A percentile compares a stretch with the other conserved stretches of the same genome.
These are phyloP conservation scores for Bullera alba DNA, from an alignment of 768 basidiomycete genomes.

Conservation along the genomic window DNA sequence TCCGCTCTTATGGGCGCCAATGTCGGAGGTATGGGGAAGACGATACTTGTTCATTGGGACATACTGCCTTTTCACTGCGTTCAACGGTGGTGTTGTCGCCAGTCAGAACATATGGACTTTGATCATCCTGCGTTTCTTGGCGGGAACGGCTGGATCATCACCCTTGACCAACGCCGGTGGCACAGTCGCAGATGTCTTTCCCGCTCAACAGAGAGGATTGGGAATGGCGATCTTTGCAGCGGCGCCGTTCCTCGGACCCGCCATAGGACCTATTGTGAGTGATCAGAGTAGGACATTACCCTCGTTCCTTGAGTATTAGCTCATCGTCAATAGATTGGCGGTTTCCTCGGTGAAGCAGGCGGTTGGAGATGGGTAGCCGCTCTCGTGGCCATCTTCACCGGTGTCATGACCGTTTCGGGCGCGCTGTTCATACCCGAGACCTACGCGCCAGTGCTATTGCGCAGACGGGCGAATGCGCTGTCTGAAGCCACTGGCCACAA, in stretches of 20 bases:
- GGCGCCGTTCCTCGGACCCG: constrained; percentile 40
- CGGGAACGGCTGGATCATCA: constrained; percentile 36
- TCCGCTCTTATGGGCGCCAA: constrained; percentile 42
- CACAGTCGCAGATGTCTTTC: constrained; percentile 16
- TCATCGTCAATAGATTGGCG: constrained; percentile 25
- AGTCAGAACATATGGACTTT: constrained; percentile 35
- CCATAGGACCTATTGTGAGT: constrained; percentile 40
- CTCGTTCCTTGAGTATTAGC: background rate
- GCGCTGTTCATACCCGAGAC: constrained; percentile 39
- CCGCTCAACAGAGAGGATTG: constrained; percentile 10
- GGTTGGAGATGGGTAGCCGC: constrained; percentile 45
- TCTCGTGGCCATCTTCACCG: constrained; percentile 34
- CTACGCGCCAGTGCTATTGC: constrained; percentile 39
- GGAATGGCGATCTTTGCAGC: constrained; percentile 39
- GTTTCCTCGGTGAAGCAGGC: constrained; percentile 32
- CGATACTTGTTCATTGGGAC: constrained; percentile 30
- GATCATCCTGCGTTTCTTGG: constrained; percentile 38
- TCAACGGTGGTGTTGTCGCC: constrained; percentile 44
- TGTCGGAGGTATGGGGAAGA: constrained; percentile 33
- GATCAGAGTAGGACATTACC: too few species aligned
- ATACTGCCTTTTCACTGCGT: constrained; percentile 35
- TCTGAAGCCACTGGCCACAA: constrained; percentile 29
- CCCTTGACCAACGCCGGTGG: constrained; percentile 40
- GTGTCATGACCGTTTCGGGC: constrained; percentile 21
- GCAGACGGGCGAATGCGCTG: constrained; percentile 27